These are phyloP conservation scores for Boletus smithii DNA, from an alignment of 1,284 basidiomycete genomes.

Conservation along the genomic window DNA sequence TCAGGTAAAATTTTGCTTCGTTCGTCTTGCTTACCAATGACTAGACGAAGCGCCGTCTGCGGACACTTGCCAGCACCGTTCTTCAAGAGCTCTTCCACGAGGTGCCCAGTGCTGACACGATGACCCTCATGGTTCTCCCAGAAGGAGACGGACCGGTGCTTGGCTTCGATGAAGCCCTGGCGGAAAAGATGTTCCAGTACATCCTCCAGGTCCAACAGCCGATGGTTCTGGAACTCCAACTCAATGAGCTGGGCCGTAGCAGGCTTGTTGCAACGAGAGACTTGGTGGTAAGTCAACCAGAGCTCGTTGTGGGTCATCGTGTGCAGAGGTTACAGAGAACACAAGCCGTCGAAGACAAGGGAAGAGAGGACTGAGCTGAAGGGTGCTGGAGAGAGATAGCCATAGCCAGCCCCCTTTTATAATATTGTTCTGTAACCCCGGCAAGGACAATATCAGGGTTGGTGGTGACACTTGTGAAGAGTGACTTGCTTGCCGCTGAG, in stretches of 20 bases:
- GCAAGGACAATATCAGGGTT: slow-evolving; percentile 5
- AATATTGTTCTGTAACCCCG: not conserved
- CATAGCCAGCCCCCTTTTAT: too few relatives aligned
- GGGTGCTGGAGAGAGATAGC: too few relatives aligned
- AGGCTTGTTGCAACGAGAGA: slow-evolving; percentile 40
- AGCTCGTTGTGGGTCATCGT: slow-evolving; percentile 38
- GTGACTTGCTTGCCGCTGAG: not conserved
- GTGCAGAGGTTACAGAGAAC: slow-evolving; percentile 1
- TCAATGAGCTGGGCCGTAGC: slow-evolving; percentile 46
- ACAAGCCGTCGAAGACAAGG: slow-evolving; percentile 1
- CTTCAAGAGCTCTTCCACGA: slow-evolving; percentile 40
- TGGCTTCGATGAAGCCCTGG: slow-evolving; percentile 45
- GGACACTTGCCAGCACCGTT: slow-evolving; percentile 41
- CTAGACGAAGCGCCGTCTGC: slow-evolving; percentile 40
- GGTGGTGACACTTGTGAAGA: slow-evolving; percentile 10
- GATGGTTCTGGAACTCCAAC: slow-evolving; percentile 39
- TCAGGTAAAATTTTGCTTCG: not conserved
- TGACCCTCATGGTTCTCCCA: slow-evolving; percentile 42
- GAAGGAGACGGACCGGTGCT: slow-evolving; percentile 40
- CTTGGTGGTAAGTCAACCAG: slow-evolving; percentile 47
- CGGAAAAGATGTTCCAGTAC: slow-evolving; percentile 47
- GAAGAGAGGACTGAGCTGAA: not conserved
- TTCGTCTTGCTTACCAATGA: slow-evolving; percentile 38
- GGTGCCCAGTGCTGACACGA: slow-evolving; percentile 35
- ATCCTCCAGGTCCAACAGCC: slow-evolving; percentile 44